A percentile compares a stretch with the other conserved stretches of the same genome.
phyloP scores from a whole-genome alignment of 805 yeast species.

The Zygosaccharomyces siamensis region DNA sequence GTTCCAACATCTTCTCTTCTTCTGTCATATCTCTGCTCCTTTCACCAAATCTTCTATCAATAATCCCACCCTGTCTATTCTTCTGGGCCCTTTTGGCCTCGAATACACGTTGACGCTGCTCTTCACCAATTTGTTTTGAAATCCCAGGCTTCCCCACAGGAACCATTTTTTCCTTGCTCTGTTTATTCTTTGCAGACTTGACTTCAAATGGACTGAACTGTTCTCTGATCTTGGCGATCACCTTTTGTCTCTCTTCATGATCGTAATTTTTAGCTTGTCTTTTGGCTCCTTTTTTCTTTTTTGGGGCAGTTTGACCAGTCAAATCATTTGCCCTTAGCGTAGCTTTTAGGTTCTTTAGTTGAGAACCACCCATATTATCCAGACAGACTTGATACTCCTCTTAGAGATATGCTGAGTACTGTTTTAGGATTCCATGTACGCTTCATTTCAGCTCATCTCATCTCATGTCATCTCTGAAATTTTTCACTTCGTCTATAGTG shows the following conservation, averaged over 20 bases:
- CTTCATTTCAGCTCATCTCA: slow-evolving; percentile 15
- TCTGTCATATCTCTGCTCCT: slow-evolving; percentile 61
- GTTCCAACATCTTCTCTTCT: slow-evolving; percentile 91
- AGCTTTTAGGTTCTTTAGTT: slow-evolving; percentile 75
- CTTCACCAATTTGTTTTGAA: slow-evolving; percentile 64
- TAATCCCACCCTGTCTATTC: slow-evolving; percentile 70
- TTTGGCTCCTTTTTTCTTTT: slow-evolving; percentile 44
- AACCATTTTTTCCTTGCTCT: slow-evolving; percentile 42
- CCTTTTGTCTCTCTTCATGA: slow-evolving; percentile 59
- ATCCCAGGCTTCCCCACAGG: slow-evolving; percentile 67
- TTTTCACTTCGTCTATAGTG: slow-evolving; percentile 12
- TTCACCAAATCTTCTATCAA: slow-evolving; percentile 93
- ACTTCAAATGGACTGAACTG: slow-evolving; percentile 89
- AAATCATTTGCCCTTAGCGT: slow-evolving; percentile 73
- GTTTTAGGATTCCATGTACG: neutral
- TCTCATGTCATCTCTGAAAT: slow-evolving; percentile 17
- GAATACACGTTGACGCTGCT: slow-evolving; percentile 55
- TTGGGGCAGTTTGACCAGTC: slow-evolving; percentile 76
- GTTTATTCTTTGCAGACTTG: slow-evolving; percentile 62
- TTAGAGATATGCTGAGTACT: neutral
- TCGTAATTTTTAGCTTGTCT: slow-evolving; percentile 60
- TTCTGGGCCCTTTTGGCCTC: slow-evolving; percentile 57
- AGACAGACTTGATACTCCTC: neutral
- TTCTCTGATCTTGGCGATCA: slow-evolving; percentile 59
- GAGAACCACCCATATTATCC: slow-evolving; percentile 72